Evolutionary conservation across 208 protist species (phyloP).

Genomic region (Leishmania arabica): DNA sequence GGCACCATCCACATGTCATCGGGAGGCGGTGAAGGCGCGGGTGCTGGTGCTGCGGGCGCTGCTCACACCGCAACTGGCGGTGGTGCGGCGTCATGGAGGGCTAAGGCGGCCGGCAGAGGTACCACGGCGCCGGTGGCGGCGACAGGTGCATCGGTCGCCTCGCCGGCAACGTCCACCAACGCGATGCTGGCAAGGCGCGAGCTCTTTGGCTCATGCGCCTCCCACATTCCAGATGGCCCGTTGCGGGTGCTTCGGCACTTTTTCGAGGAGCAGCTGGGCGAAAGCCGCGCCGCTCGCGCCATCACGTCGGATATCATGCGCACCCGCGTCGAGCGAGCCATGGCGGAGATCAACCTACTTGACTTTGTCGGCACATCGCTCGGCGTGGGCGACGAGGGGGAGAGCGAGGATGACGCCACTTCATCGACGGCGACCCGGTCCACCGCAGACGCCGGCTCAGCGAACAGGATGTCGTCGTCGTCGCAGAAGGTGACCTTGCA

Average conservation of each 20-base stretch:
- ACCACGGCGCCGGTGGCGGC: slow-evolving; percentile 5
- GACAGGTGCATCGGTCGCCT: slow-evolving; percentile 1
- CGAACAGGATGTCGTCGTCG: neutral
- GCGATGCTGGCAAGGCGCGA: slow-evolving; percentile 24
- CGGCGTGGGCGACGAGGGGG: slow-evolving; percentile 38
- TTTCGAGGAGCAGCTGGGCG: slow-evolving; percentile 61
- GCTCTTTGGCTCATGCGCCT: slow-evolving; percentile 18
- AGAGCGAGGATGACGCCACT: slow-evolving; percentile 41
- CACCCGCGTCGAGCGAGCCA: slow-evolving; percentile 68
- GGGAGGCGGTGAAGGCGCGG: slow-evolving; percentile 6
- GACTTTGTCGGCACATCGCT: slow-evolving; percentile 51
- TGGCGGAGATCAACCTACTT: slow-evolving; percentile 54
- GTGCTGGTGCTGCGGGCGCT: neutral
- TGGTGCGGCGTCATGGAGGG: slow-evolving; percentile 24
- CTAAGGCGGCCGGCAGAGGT: slow-evolving; percentile 10
- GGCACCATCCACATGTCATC: slow-evolving; percentile 22
- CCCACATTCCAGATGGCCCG: slow-evolving; percentile 45
- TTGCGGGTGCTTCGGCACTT: slow-evolving; percentile 55
- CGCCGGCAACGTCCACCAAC: slow-evolving; percentile 15
- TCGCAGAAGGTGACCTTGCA: slow-evolving; percentile 33
- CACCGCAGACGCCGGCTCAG: neutral
- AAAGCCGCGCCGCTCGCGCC: slow-evolving; percentile 53
- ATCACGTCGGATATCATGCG: slow-evolving; percentile 67
- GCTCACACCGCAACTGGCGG: neutral
- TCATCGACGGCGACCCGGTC: slow-evolving; percentile 8